These are phyloP conservation scores for Globisporangium mamillatum DNA, from an alignment of 352 stramenopile species.

Conservation along the genomic window DNA sequence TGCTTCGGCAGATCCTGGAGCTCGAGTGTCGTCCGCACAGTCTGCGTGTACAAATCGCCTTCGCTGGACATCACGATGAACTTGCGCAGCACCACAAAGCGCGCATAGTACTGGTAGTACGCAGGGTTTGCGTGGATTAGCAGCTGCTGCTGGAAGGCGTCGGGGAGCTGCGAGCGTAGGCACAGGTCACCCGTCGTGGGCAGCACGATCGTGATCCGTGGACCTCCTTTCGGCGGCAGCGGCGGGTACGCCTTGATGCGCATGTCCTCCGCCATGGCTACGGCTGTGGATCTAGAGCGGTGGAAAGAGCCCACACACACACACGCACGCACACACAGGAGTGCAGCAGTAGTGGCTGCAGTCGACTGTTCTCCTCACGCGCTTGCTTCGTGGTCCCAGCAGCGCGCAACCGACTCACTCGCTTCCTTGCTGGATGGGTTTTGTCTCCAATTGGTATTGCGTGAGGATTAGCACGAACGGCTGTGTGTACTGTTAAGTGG, in stretches of 20 bases:
- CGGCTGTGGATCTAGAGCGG: not conserved
- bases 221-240: conserved; percentile 35
- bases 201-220: conserved; percentile 44
- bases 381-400: not conserved
- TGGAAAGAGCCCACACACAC: not conserved
- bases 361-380: not conserved
- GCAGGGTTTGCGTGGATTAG: conserved; percentile 50
- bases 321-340: not conserved
- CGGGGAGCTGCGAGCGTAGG: conserved; percentile 46
- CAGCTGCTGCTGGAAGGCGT: conserved; percentile 43
- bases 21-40: conserved; percentile 26
- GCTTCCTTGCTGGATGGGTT: not conserved
- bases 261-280: conserved; percentile 38
- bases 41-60: conserved; percentile 66
- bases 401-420: not conserved
- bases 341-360: not conserved
- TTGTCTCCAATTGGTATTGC: not conserved
- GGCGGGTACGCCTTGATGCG: conserved; percentile 62
- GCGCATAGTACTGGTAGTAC: conserved; percentile 43
- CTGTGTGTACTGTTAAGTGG: not conserved
- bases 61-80: conserved; percentile 77
- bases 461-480: not conserved
- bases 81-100: conserved; percentile 56
- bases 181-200: conserved; percentile 54
- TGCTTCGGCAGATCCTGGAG: conserved; percentile 39